Evolutionary conservation across 2,329 filamentous ascomycete genomes (phyloP).

Genomic region (Aulographum hederae): DNA sequence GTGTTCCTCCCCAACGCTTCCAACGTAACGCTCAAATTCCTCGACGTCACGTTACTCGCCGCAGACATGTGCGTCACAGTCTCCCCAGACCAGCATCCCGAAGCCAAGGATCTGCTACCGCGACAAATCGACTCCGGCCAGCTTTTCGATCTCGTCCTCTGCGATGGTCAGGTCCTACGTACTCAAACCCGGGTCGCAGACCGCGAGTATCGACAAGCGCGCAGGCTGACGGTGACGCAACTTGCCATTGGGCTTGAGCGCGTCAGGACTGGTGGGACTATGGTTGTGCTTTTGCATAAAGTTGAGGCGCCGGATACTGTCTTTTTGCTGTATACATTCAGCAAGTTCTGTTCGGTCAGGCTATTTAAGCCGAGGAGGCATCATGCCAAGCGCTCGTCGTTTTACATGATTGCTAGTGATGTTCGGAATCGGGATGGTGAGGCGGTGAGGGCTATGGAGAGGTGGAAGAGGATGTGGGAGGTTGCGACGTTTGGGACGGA

Average conservation of each 20-base stretch:
- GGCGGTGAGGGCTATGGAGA: constrained; percentile 3
- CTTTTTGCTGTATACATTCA: constrained; percentile 5
- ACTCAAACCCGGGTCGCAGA: constrained; percentile 11
- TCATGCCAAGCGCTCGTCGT: constrained; percentile 9
- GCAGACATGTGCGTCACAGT: constrained; percentile 14
- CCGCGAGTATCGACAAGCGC: constrained; percentile 19
- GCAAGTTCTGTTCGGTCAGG: constrained; percentile 6
- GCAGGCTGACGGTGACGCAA: constrained; percentile 14
- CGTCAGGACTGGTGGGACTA: constrained; percentile 26
- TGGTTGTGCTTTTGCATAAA: constrained; percentile 33
- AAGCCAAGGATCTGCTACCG: constrained; percentile 5
- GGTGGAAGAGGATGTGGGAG: constrained; percentile 7
- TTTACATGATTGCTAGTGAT: constrained; percentile 9
- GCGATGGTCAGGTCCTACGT: constrained; percentile 29
- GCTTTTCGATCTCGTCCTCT: constrained; percentile 26
- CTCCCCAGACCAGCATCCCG: constrained; percentile 8
- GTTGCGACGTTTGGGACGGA: constrained; percentile 7
- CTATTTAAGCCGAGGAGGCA: constrained; percentile 8
- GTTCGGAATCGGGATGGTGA: constrained; percentile 3
- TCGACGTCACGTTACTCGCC: constrained; percentile 35
- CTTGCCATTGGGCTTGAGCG: constrained; percentile 28
- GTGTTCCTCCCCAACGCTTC: constrained; percentile 12
- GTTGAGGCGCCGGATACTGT: constrained; percentile 15
- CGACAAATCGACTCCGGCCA: constrained; percentile 5
- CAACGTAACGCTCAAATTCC: constrained; percentile 8